These are phyloP conservation scores for Leccinellum albellum DNA, from an alignment of 768 basidiomycete genomes.

Conservation along the genomic window DNA sequence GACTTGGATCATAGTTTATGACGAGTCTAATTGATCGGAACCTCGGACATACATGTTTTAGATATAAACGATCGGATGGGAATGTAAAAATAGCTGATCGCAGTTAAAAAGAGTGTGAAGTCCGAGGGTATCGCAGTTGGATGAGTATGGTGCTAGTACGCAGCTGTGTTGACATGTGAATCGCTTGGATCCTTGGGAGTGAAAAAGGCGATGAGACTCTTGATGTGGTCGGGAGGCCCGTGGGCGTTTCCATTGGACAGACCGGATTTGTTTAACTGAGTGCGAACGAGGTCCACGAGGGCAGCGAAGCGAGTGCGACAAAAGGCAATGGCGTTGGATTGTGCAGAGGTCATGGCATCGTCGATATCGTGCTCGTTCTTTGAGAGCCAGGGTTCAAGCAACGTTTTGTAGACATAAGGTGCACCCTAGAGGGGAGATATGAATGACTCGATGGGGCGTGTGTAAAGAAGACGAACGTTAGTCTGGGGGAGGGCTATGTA, in stretches of 20 bases:
- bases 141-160: not conserved
- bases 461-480: constrained; percentile 40
- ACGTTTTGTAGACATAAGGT: constrained; percentile 57
- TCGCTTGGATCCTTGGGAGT: constrained; percentile 13
- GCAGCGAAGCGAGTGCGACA: constrained; percentile 46
- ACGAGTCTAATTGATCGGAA: constrained; percentile 6
- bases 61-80: not conserved
- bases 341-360: constrained; percentile 50
- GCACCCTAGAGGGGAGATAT: constrained; percentile 49
- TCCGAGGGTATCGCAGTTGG: constrained; percentile 12
- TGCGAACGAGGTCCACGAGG: constrained; percentile 47
- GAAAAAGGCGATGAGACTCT: constrained; percentile 34
- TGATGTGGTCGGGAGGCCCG: constrained; percentile 28
- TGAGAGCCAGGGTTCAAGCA: constrained; percentile 57
- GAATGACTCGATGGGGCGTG: not conserved
- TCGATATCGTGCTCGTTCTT: constrained; percentile 61
- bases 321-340: constrained; percentile 53
- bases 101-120: not conserved
- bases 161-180: constrained; percentile 6
- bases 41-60: constrained; percentile 8
- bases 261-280: constrained; percentile 41
- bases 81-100: not conserved
- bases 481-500: constrained; percentile 69
- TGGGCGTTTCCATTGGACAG: constrained; percentile 24
- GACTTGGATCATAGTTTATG: constrained; percentile 25